Base-by-base conservation (phyloP, 139 green algal genomes). In the Mesotaenium endlicherianum region DNA sequence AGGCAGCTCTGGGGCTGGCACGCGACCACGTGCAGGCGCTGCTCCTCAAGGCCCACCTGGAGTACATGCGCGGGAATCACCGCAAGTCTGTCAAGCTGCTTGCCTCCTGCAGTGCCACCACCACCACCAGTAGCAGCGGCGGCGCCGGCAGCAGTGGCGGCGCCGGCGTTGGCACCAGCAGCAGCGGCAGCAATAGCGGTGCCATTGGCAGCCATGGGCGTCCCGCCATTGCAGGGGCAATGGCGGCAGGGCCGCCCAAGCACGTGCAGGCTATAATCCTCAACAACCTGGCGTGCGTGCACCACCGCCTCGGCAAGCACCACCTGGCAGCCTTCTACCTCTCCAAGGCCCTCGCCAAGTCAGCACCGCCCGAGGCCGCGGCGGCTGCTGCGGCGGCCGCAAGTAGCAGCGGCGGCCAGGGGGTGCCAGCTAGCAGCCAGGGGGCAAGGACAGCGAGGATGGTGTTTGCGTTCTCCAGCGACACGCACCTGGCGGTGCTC, bases 1-100 rank as follows among this genome's bases (percentile, higher is more conserved):
- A 86, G 58, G 64, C 60, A 20, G 80, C 80, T 5, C 69, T 82
- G 11, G 36, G 2, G 20, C 39, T 86, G 5, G 26, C 75, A 31
- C 41, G 55, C 31, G 71, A 79, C 3, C 20, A 58, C 42, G 67
- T 72, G 42, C 80, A 67, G 30, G 76, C 76, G 75, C 53, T 86
- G 57, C 31, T 86, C 20, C 82, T 88, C 30, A 86, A 88, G 74
- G 82, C 75, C 16, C 59, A 88, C 40, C 76, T 88, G n/a, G 76
- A 88, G 26, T 86, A 81, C 69, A 59, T 17, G 8, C 82, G 82
- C 36, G 30, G 26, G 31, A 86, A 88, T 30, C 30, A 80, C 67
- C 72, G 76, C 31, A 88, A 86, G 34, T 36, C 49, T 8, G 30
- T 86, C 55, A 86, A 86, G 26, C 39, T 72, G 45, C 79, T 86